A percentile compares a stretch with the other conserved stretches of the same genome.
Evolutionary conservation across 2,329 filamentous ascomycete species (phyloP).

Genomic region (Fusarium subglutinans): DNA sequence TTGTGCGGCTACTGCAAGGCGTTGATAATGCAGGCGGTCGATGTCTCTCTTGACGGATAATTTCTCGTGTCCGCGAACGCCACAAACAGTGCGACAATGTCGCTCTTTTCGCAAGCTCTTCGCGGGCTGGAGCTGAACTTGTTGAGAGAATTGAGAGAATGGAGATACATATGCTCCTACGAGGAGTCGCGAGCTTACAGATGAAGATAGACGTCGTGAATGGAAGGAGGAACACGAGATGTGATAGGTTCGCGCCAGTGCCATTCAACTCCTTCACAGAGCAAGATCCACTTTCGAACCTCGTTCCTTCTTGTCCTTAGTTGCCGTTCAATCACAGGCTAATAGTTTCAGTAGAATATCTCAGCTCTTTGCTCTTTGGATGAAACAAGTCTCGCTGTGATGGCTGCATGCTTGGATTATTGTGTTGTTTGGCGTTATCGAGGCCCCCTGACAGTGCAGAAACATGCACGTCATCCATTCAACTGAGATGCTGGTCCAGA

Average conservation of each 20-base stretch:
- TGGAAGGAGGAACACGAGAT: neutral
- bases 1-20: conserved; percentile 2
- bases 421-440: neutral
- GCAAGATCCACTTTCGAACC: conserved; percentile 4
- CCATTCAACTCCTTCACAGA: neutral
- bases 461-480: neutral
- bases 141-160: neutral
- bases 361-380: neutral
- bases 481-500: neutral
- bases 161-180: neutral
- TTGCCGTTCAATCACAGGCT: neutral
- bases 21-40: neutral
- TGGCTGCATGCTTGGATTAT: neutral
- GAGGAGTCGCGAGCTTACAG: neutral
- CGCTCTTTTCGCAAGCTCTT: neutral
- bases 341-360: neutral
- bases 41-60: neutral
- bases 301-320: neutral
- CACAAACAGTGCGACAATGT: neutral
- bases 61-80: conserved; percentile 1
- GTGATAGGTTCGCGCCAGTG: conserved; percentile 8
- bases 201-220: conserved; percentile 12
- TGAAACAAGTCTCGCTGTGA: neutral
- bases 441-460: neutral
- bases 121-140: neutral